Conservation (phyloP, 2,329 filamentous ascomycete species). For the Cordyceps sp. region DNA sequence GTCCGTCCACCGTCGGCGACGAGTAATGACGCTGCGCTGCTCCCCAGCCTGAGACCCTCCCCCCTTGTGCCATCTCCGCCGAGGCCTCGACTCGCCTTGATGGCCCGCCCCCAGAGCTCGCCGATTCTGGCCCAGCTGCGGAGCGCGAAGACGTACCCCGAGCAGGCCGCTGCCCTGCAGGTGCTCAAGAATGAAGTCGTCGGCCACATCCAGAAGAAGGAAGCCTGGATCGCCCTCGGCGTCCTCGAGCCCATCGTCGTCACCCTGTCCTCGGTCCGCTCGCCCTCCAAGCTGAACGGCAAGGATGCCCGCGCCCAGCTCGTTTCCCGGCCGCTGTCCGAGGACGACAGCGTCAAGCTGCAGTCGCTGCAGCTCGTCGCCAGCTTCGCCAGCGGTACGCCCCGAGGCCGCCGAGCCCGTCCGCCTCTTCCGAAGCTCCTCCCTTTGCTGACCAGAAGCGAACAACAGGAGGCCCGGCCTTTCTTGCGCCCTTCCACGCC, state of each 20-base stretch:
- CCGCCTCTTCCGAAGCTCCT: not conserved
- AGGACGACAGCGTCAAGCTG: slow-evolving; percentile 52
- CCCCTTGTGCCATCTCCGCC: slow-evolving; percentile 1
- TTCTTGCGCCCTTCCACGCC: slow-evolving; percentile 57
- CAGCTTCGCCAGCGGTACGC: slow-evolving; percentile 67
- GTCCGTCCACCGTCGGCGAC: not conserved
- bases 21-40: slow-evolving; percentile 4
- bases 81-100: slow-evolving; percentile 13
- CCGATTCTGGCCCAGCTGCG: slow-evolving; percentile 40
- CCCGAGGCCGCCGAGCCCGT: not conserved
- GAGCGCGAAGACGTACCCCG: slow-evolving; percentile 30
- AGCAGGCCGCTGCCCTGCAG: slow-evolving; percentile 46
- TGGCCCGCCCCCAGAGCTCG: slow-evolving; percentile 36
- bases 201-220: slow-evolving; percentile 76
- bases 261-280: slow-evolving; percentile 22
- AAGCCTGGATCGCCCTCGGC: slow-evolving; percentile 56
- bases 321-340: slow-evolving; percentile 25
- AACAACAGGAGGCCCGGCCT: slow-evolving; percentile 55
- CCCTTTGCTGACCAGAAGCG: slow-evolving; percentile 16
- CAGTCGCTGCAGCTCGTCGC: slow-evolving; percentile 75
- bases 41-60: slow-evolving; percentile 2
- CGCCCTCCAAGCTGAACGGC: slow-evolving; percentile 17
- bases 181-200: slow-evolving; percentile 78
- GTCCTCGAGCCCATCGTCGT: slow-evolving; percentile 41
- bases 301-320: slow-evolving; percentile 19